Percentiles rank a stretch among this genome's conserved stretches.
phyloP scores from a whole-genome alignment of 1,139 yeast genomes.

The Suhomyces bribrorum region DNA sequence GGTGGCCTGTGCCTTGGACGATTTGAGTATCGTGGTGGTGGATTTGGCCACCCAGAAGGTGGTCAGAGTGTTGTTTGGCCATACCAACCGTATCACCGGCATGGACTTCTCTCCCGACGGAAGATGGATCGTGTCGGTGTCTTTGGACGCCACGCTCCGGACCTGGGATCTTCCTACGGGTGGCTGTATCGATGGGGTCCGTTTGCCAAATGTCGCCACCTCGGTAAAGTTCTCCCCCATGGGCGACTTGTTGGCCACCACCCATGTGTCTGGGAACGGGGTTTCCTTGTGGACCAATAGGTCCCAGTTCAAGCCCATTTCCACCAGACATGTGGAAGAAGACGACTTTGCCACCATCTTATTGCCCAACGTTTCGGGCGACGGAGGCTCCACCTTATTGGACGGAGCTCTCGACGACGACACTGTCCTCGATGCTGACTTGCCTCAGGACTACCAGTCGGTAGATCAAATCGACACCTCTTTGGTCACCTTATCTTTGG shows the following conservation, averaged over 20 bases:
- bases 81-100: conserved; percentile 82
- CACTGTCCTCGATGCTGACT: conserved; percentile 27
- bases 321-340: conserved; percentile 77
- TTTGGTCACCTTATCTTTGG: conserved; percentile 71
- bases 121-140: conserved; percentile 86
- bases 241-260: conserved; percentile 90
- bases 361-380: conserved; percentile 80
- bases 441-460: conserved; percentile 47
- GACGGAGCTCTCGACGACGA: conserved; percentile 71
- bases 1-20: conserved; percentile 84
- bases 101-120: conserved; percentile 95
- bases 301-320: conserved; percentile 75
- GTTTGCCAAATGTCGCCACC: conserved; percentile 77
- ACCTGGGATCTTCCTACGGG: conserved; percentile 99
- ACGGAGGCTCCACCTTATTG: conserved; percentile 70
- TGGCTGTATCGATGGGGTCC: conserved; percentile 91
- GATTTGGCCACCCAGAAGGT: conserved; percentile 80
- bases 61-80: conserved; percentile 89
- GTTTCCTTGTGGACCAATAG: conserved; percentile 90
- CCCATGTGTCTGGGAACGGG: conserved; percentile 91
- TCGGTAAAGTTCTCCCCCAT: conserved; percentile 78
- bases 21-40: conserved; percentile 77
- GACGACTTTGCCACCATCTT: conserved; percentile 62
- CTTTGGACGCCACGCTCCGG: conserved; percentile 84
- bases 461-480: conserved; percentile 64